These are phyloP conservation scores for Spinellus fusiger DNA, from an alignment of 192 early-diverging fungal species.

Conservation along the genomic window DNA sequence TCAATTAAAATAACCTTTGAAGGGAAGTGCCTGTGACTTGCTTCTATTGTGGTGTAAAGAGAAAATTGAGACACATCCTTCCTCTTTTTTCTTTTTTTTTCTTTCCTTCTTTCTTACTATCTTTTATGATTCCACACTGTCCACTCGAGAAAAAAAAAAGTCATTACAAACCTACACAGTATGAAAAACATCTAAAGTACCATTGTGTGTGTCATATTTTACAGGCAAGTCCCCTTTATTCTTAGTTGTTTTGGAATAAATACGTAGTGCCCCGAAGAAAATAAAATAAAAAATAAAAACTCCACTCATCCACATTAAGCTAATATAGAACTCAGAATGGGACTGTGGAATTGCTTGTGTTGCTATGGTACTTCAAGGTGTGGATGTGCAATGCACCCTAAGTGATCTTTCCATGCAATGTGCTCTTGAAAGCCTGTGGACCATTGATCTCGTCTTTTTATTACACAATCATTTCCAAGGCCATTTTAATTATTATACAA, in stretches of 20 bases:
- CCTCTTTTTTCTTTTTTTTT: no score
- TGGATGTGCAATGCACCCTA: constrained; percentile 50
- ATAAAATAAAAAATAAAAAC: neutral
- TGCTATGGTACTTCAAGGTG: constrained; percentile 67
- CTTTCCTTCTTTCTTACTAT: no score
- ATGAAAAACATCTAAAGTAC: no score
- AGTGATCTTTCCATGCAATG: constrained; percentile 51
- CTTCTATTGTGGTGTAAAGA: no score
- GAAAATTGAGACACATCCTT: no score
- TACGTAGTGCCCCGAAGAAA: neutral
- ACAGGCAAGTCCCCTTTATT: neutral
- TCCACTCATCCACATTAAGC: neutral
- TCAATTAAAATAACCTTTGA: no score
- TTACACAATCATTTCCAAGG: constrained; percentile 57
- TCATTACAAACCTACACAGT: no score
- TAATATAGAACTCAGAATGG: constrained; percentile 50
- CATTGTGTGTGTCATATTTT: neutral
- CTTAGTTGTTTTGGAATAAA: neutral
- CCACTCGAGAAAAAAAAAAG: no score
- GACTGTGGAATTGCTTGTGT: constrained; percentile 88
- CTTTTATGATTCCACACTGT: no score
- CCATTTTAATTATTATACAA: constrained; percentile 93
- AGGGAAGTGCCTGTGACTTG: no score
- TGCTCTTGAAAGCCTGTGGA: constrained; percentile 72
- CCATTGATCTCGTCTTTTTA: constrained; percentile 82